These are phyloP conservation scores for Gossypium anomalum DNA, from an alignment of 345 rosid genomes.

Conservation along the genomic window DNA sequence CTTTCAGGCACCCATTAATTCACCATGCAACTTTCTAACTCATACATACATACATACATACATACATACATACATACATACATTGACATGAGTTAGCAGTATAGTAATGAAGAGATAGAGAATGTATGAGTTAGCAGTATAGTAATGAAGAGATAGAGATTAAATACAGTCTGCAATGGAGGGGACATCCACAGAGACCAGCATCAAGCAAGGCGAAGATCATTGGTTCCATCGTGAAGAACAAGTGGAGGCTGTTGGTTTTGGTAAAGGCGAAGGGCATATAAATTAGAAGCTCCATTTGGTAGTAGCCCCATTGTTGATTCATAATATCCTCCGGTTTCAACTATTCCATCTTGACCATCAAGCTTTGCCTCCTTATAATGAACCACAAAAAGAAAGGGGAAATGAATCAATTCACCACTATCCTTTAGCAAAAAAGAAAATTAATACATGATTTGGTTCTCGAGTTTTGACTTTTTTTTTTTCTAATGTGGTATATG, in stretches of 20 bases:
- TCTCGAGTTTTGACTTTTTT: no score
- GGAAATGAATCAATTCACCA: background rate
- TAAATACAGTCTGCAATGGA: background rate
- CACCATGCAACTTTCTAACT: background rate
- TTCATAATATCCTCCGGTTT: slow-evolving; percentile 35
- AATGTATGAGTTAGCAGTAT: background rate
- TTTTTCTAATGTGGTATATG: no score
- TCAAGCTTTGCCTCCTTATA: slow-evolving; percentile 36
- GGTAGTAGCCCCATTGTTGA: slow-evolving; percentile 30
- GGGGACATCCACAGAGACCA: background rate
- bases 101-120: background rate
- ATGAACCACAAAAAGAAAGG: background rate
- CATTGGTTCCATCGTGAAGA: slow-evolving; percentile 25
- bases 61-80: background rate
- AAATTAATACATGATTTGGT: no score
- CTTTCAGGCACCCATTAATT: background rate
- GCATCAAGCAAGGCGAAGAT: slow-evolving; percentile 38
- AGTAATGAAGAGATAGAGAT: background rate
- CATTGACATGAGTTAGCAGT: background rate
- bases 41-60: background rate
- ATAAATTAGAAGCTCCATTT: slow-evolving; percentile 29
- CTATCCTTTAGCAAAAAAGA: background rate
- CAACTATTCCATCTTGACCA: slow-evolving; percentile 32
- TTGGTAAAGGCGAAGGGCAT: slow-evolving; percentile 35
- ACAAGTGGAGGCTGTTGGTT: slow-evolving; percentile 14